phyloP scores from a whole-genome alignment of 148 eudicot genomes.

The Fagopyrum homotropicum region DNA sequence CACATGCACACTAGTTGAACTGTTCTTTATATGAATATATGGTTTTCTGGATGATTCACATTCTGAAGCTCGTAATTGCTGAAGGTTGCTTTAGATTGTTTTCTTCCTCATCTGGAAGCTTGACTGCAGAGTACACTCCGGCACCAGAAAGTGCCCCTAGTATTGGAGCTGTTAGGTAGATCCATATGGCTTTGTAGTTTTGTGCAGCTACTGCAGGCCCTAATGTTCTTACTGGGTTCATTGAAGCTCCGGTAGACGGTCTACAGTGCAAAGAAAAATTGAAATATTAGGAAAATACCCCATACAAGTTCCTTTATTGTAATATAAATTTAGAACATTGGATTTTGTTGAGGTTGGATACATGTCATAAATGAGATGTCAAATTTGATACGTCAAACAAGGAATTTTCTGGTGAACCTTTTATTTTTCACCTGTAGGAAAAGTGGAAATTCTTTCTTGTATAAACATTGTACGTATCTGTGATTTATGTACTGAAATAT shows the following conservation, averaged over 20 bases:
- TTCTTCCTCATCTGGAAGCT: conserved; percentile 22
- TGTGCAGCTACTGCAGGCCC: conserved; percentile 39
- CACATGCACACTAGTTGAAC: not conserved
- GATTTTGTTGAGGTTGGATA: not conserved
- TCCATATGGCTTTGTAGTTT: conserved; percentile 31
- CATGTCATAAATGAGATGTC: not conserved
- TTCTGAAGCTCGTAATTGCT: conserved; percentile 5
- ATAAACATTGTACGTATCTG: not conserved
- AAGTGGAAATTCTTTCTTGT: not conserved
- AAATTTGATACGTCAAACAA: not conserved
- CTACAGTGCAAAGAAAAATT: conserved; percentile 13
- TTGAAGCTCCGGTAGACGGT: conserved; percentile 36
- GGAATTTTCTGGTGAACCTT: not conserved
- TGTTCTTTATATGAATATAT: not conserved
- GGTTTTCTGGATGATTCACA: not conserved
- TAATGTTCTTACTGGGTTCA: conserved; percentile 35
- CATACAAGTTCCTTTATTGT: not conserved
- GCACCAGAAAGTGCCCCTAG: conserved; percentile 35
- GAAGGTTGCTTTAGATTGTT: not conserved
- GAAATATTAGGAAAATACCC: not conserved
- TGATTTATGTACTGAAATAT: not conserved
- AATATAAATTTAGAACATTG: not conserved
- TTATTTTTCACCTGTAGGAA: not conserved
- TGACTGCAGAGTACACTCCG: conserved; percentile 25
- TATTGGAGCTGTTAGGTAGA: conserved; percentile 33